Conservation (phyloP, 2,329 filamentous ascomycete genomes). For the Dactylella cylindrospora region DNA sequence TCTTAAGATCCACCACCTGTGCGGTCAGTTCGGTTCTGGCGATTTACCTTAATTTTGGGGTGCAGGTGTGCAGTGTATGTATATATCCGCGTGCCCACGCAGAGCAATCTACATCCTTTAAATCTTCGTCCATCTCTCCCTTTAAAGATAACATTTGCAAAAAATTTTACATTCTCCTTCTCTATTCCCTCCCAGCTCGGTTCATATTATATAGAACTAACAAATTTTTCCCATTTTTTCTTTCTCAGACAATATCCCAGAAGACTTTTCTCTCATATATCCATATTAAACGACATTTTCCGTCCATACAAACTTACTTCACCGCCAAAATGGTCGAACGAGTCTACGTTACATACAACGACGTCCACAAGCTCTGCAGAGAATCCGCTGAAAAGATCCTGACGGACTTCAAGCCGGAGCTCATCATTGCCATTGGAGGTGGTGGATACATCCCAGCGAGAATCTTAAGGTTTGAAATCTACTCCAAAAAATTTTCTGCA, state of each 20-base stretch:
- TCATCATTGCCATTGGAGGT: constrained; percentile 91
- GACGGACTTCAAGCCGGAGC: constrained; percentile 81
- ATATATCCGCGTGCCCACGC: too few species aligned
- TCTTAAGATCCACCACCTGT: too few species aligned
- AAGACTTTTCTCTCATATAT: neutral
- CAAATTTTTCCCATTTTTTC: neutral
- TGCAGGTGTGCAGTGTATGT: too few species aligned
- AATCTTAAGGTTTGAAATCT: constrained; percentile 70
- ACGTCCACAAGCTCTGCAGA: constrained; percentile 98
- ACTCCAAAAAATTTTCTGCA: neutral
- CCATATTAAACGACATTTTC: neutral
- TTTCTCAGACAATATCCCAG: neutral
- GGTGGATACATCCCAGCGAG: constrained; percentile 96
- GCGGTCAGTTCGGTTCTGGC: too few species aligned
- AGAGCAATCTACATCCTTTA: too few species aligned
- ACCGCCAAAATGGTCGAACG: constrained; percentile 69
- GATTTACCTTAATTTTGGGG: too few species aligned
- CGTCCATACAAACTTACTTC: neutral
- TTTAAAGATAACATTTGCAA: too few species aligned
- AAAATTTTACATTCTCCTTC: too few species aligned
- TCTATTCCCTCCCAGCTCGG: too few species aligned
- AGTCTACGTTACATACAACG: constrained; percentile 85
- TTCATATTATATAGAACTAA: too few species aligned
- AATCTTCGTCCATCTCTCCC: too few species aligned
- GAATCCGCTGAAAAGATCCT: constrained; percentile 78